A percentile compares a stretch with the other conserved stretches of the same genome.
Conservation (phyloP, 176 grass and related monocot genomes). For the Lolium rigidum region DNA sequence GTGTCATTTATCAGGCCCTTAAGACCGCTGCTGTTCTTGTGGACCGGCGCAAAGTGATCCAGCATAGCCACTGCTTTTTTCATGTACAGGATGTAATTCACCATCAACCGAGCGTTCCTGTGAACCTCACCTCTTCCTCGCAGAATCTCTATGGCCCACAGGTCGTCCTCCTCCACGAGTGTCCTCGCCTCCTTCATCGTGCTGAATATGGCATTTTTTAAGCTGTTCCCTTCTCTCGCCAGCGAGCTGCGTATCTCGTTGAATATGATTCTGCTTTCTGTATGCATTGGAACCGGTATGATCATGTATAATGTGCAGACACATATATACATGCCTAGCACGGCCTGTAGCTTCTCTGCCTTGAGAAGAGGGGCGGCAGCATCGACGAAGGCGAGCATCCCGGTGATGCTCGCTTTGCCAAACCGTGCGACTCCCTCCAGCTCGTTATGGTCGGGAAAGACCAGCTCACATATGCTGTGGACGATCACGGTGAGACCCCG, state of each 20-base stretch:
- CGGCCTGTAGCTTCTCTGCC: background rate
- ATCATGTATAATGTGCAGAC: background rate
- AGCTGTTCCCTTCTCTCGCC: background rate
- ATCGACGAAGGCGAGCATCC: background rate
- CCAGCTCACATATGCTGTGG: background rate
- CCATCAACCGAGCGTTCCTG: background rate
- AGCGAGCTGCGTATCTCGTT: background rate
- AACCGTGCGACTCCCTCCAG: background rate
- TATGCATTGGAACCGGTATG: background rate
- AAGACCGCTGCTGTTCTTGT: background rate
- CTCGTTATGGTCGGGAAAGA: background rate
- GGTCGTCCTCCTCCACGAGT: background rate
- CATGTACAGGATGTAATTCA: background rate
- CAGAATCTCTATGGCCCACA: background rate
- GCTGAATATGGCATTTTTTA: background rate
- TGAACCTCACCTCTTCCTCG: background rate
- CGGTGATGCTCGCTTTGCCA: background rate
- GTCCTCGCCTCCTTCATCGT: background rate
- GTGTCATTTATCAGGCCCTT: background rate
- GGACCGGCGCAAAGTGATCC: too few species aligned
- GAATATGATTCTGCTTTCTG: background rate
- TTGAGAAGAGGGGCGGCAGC: background rate
- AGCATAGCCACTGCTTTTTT: background rate
- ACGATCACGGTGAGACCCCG: background rate
- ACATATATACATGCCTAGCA: background rate